These are phyloP conservation scores for Phytomonas francai DNA, from an alignment of 208 protist species.

Conservation along the genomic window DNA sequence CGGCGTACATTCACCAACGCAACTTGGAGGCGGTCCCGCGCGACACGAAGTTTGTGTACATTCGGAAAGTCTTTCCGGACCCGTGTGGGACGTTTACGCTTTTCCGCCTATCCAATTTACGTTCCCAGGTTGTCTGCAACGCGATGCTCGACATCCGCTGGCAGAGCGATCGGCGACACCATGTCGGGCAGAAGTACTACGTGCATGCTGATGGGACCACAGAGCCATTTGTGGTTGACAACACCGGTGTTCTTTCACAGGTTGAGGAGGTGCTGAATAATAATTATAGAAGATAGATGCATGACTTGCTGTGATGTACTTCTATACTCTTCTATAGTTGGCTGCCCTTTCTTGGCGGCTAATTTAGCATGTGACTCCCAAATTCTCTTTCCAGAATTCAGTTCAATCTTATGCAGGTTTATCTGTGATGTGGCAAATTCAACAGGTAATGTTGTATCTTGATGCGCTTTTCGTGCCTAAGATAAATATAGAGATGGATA, in stretches of 20 bases:
- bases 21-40: constrained; percentile 49
- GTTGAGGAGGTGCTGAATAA: constrained; percentile 77
- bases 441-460: too few relatives aligned
- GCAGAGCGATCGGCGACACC: constrained; percentile 80
- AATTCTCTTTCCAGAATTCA: too few relatives aligned
- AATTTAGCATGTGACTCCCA: too few relatives aligned
- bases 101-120: constrained; percentile 82
- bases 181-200: constrained; percentile 87
- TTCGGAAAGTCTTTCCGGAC: constrained; percentile 83
- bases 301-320: not conserved
- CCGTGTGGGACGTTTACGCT: constrained; percentile 66
- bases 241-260: constrained; percentile 68
- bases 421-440: too few relatives aligned
- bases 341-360: not conserved
- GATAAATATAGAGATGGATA: too few relatives aligned
- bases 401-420: too few relatives aligned
- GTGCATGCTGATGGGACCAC: constrained; percentile 66
- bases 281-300: constrained; percentile 47
- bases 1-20: constrained; percentile 75
- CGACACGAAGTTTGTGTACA: constrained; percentile 86
- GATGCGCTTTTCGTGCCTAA: too few relatives aligned
- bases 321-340: not conserved
- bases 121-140: constrained; percentile 81
- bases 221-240: constrained; percentile 78
- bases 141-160: constrained; percentile 82